phyloP scores from a whole-genome alignment of 306 rosid genomes.

The Morella rubra region DNA sequence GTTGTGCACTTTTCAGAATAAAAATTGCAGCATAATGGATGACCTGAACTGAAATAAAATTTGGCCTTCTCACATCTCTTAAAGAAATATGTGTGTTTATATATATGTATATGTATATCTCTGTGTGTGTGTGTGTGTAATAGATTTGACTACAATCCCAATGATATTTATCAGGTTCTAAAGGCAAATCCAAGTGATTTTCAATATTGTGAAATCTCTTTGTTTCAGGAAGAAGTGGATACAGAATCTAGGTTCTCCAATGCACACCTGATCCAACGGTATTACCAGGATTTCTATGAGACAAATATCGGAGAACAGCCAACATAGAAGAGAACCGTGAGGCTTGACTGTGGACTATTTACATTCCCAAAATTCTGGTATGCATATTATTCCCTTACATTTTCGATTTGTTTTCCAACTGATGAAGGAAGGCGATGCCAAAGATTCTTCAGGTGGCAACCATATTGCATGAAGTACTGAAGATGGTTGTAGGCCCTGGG shows the following conservation, averaged over 20 bases:
- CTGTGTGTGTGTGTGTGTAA: too few relatives aligned
- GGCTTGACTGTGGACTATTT: slow-evolving; percentile 43
- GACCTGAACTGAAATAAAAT: neutral
- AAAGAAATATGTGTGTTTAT: neutral
- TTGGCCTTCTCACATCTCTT: neutral
- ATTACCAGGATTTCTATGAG: slow-evolving; percentile 64
- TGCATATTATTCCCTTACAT: slow-evolving; percentile 10
- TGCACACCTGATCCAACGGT: slow-evolving; percentile 50
- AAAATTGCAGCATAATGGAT: neutral
- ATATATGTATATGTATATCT: too few relatives aligned
- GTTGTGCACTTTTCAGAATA: neutral
- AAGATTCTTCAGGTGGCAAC: slow-evolving; percentile 71
- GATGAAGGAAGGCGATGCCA: slow-evolving; percentile 83
- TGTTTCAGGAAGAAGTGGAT: slow-evolving; percentile 60
- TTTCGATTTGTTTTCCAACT: slow-evolving; percentile 19
- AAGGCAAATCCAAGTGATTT: slow-evolving; percentile 9
- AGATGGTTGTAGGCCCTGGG: slow-evolving; percentile 40
- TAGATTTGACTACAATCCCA: neutral
- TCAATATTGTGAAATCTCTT: slow-evolving; percentile 6
- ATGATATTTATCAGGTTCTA: neutral
- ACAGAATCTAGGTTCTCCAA: slow-evolving; percentile 40
- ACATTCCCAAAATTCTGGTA: slow-evolving; percentile 19
- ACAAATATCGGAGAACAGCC: slow-evolving; percentile 56
- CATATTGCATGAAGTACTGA: slow-evolving; percentile 76
- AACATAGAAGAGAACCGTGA: slow-evolving; percentile 68